A percentile compares a stretch with the other conserved stretches of the same genome.
These are phyloP conservation scores for Vaccinium macrocarpon DNA, from an alignment of 148 eudicot species.

Conservation along the genomic window DNA sequence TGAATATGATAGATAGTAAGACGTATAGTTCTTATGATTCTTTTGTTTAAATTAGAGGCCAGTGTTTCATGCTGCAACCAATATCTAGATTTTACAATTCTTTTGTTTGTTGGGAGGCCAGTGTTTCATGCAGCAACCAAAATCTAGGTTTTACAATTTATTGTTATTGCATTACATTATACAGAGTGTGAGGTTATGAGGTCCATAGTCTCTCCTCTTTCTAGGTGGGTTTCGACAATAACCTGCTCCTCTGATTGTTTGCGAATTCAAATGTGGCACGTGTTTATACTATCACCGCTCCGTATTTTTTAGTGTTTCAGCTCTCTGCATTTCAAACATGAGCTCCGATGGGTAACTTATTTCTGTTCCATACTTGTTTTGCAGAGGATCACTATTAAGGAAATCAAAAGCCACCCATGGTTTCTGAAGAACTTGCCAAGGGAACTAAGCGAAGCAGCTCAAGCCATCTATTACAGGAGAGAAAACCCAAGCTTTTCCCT, in stretches of 20 bases:
- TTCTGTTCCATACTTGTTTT: background rate
- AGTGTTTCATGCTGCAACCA: background rate
- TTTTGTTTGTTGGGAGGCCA: background rate
- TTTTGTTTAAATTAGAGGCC: background rate
- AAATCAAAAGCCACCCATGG: constrained; percentile 75
- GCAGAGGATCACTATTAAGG: constrained; percentile 71
- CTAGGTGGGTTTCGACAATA: background rate
- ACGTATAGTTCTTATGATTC: background rate
- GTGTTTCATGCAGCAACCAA: background rate
- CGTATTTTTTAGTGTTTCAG: background rate
- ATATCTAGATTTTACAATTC: background rate
- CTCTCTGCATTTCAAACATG: background rate
- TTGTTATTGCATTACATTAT: background rate
- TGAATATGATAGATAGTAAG: background rate
- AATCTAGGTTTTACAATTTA: background rate
- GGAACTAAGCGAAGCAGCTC: constrained; percentile 63
- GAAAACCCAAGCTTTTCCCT: constrained; percentile 72
- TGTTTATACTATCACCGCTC: background rate
- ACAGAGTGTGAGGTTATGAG: background rate
- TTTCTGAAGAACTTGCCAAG: constrained; percentile 78
- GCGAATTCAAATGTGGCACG: background rate
- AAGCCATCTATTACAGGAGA: constrained; percentile 59
- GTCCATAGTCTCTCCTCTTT: background rate
- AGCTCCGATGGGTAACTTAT: background rate
- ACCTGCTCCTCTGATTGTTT: constrained; percentile 2